Conservation (phyloP, 164 flowering plant genomes). For the Macadamia integrifolia region DNA sequence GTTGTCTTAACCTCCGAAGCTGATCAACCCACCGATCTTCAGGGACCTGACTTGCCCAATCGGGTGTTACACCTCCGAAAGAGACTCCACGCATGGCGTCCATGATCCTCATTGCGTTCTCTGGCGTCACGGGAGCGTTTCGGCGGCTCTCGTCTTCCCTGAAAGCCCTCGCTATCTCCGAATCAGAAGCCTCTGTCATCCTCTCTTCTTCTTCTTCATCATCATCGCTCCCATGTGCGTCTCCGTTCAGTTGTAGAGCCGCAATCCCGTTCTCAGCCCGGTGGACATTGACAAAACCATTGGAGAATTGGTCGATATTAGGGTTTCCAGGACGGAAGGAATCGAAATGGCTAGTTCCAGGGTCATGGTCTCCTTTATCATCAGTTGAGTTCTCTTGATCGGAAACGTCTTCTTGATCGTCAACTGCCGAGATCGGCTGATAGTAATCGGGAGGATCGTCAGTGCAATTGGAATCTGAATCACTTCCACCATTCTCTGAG, state of each 20-base stretch:
- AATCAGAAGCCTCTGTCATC: constrained; percentile 28
- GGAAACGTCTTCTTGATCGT: constrained; percentile 23
- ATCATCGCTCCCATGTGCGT: constrained; percentile 2
- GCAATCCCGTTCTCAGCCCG: constrained; percentile 9
- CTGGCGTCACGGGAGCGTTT: constrained; percentile 58
- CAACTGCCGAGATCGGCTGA: constrained; percentile 53
- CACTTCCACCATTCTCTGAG: constrained; percentile 38
- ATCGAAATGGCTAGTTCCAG: background rate
- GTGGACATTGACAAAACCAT: constrained; percentile 5
- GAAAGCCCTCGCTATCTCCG: constrained; percentile 47
- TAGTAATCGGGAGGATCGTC: constrained; percentile 41
- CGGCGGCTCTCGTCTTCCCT: constrained; percentile 71
- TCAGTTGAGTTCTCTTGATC: constrained; percentile 10
- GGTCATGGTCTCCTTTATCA: constrained; percentile 10
- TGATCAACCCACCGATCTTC: constrained; percentile 64
- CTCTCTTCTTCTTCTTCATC: constrained; percentile 26
- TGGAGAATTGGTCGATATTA: background rate
- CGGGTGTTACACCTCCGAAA: constrained; percentile 51
- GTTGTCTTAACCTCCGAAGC: constrained; percentile 36
- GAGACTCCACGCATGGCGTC: constrained; percentile 76
- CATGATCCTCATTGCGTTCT: constrained; percentile 53
- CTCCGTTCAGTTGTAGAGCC: constrained; percentile 19
- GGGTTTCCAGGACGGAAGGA: constrained; percentile 9
- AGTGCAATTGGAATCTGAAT: constrained; percentile 48
- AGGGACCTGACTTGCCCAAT: constrained; percentile 47